Base-by-base conservation (phyloP, 805 yeast species). In the Suhomyces kilbournensis region DNA sequence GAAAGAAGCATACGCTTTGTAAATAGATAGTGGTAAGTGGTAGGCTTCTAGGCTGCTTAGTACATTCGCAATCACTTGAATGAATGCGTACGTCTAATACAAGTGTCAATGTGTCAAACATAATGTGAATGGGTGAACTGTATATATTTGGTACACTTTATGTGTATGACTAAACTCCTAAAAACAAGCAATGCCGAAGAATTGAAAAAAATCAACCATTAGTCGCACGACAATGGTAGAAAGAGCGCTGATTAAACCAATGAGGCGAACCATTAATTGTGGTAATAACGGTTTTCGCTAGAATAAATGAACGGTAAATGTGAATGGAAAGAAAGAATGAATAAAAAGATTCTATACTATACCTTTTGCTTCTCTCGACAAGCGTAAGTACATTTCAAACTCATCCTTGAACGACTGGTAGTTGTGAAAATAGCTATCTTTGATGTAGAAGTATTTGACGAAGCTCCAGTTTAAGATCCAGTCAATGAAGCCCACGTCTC, bases 401-500 rank as follows among this genome's bases (percentile, higher is more conserved):
- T 82, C 86, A 46, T 81, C 79, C 53, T 67, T 65, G 55, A 80
- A 72, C 39, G 79, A 71, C 49, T 71, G 61, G 28, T 82, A 81
- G 40, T 72, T 71, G 55, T 71, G 74, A 63, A 74, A 79, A 56
- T 78, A 80, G 1, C 88, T 75, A 64, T 87, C 94, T 61, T 85
- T 86, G 47, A 86, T 63, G 63, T 75, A 74, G 50, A 84, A 76
- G 42, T 60, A 62, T 44, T 77, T 73, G 8, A 81, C 76, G 4
- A 88, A 63, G n/a, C 73, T 76, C 81, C 86, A 80, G 35, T 69
- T 67, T 28, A 91, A 71, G 5, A 86, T 67, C 85, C 87, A 82
- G 53, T 82, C 83, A 5, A 87, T 72, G 0, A 90, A 50, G 0
- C 96, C 96, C 15, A 81, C 58, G 51, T 84, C 88, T 56, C 97